Percentiles rank a stretch among this genome's conserved stretches.
phyloP scores from a whole-genome alignment of 345 rosid genomes.

The Carallia brachiata region DNA sequence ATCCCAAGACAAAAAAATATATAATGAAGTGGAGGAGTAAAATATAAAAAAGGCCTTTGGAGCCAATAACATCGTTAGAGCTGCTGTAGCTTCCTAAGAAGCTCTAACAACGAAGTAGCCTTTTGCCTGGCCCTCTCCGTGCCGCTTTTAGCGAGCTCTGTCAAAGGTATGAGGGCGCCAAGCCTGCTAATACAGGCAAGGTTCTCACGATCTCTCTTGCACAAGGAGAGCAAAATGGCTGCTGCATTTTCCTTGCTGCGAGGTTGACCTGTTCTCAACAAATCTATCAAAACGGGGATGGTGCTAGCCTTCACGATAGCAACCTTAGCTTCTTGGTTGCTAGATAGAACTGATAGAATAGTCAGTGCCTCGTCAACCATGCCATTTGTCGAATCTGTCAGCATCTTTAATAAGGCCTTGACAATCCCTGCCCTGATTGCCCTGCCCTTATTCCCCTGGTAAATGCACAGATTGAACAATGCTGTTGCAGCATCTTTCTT shows the following conservation, averaged over 20 bases:
- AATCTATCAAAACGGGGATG: slow-evolving; percentile 61
- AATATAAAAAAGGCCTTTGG: slow-evolving; percentile 11
- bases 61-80: slow-evolving; percentile 25
- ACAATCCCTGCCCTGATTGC: slow-evolving; percentile 82
- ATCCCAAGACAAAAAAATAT: slow-evolving; percentile 10
- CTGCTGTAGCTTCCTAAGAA: slow-evolving; percentile 49
- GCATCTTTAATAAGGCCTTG: slow-evolving; percentile 59
- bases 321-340: slow-evolving; percentile 69
- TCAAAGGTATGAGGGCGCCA: slow-evolving; percentile 76
- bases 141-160: slow-evolving; percentile 75
- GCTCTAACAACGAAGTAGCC: slow-evolving; percentile 76
- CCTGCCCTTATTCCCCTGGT: slow-evolving; percentile 84
- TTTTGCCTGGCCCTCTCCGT: slow-evolving; percentile 86
- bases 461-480: slow-evolving; percentile 80
- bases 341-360: slow-evolving; percentile 70
- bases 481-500: slow-evolving; percentile 97
- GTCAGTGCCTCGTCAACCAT: slow-evolving; percentile 84
- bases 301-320: slow-evolving; percentile 64
- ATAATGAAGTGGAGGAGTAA: slow-evolving; percentile 4
- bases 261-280: slow-evolving; percentile 58
- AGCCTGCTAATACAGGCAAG: slow-evolving; percentile 65
- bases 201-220: slow-evolving; percentile 79
- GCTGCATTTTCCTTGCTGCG: slow-evolving; percentile 82
- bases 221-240: slow-evolving; percentile 73
- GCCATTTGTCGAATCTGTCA: slow-evolving; percentile 55